Percentiles rank a stretch among this genome's conserved stretches.
phyloP scores from a whole-genome alignment of 225 moss, liverwort and hornwort genomes.

The Sphagnum contortum region DNA sequence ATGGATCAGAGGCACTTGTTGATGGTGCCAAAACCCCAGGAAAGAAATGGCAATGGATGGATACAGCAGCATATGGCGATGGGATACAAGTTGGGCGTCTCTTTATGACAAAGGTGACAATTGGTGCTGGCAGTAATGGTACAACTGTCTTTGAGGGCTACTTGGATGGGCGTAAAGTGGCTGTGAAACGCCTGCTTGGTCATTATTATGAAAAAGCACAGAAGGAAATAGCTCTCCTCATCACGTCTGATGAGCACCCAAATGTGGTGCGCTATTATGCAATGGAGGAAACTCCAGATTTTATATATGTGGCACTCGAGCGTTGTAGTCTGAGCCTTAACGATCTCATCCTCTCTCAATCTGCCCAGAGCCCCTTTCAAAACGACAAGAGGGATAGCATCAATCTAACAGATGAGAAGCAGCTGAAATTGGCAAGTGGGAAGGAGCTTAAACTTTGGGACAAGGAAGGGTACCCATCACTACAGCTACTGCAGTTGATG shows the following conservation, averaged over 20 bases:
- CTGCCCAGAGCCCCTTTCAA: conserved; percentile 25
- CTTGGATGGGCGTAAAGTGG: conserved; percentile 77
- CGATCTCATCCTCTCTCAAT: conserved; percentile 78
- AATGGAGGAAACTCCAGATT: conserved; percentile 75
- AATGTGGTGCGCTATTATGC: conserved; percentile 95
- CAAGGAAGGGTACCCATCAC: conserved; percentile 48
- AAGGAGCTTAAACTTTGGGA: conserved; percentile 81
- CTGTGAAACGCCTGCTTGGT: conserved; percentile 84
- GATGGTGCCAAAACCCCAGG: conserved; percentile 7
- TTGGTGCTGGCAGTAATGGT: conserved; percentile 91
- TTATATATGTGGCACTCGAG: conserved; percentile 93
- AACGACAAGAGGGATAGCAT: conserved; percentile 21
- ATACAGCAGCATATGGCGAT: conserved; percentile 35
- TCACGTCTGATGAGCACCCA: conserved; percentile 89
- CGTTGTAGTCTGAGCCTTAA: conserved; percentile 77
- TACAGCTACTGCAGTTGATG: conserved; percentile 73
- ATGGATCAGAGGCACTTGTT: conserved; percentile 6
- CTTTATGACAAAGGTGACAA: conserved; percentile 69
- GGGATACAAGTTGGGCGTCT: conserved; percentile 71
- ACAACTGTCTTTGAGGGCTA: conserved; percentile 92
- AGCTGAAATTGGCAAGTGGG: conserved; percentile 55
- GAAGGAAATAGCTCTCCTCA: conserved; percentile 84
- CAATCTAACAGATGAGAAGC: conserved; percentile 8
- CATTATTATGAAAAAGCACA: conserved; percentile 83
- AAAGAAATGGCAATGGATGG: conserved; percentile 15